phyloP scores from a whole-genome alignment of 306 rosid genomes.

The Herpetospermum pedunculosum region DNA sequence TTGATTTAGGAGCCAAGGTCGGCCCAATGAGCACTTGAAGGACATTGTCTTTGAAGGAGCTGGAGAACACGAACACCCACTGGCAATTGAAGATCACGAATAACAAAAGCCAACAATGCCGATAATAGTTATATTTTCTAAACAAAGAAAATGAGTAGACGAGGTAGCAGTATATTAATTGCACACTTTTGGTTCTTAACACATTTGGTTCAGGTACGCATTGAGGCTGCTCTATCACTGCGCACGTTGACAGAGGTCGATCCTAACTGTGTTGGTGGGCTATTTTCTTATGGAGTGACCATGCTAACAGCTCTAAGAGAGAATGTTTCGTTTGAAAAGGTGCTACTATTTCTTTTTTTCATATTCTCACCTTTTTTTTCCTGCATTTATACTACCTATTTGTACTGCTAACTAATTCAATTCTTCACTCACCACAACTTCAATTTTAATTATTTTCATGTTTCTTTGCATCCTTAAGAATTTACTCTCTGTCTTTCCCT shows the following conservation, averaged over 20 bases:
- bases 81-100: no score
- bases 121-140: no score
- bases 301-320: slow-evolving; percentile 81
- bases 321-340: slow-evolving; percentile 87
- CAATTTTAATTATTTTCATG: background rate
- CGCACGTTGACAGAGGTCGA: slow-evolving; percentile 90
- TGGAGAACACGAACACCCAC: no score
- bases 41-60: no score
- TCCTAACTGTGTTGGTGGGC: slow-evolving; percentile 96
- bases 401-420: background rate
- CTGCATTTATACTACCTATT: background rate
- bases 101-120: no score
- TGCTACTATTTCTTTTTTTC: slow-evolving; percentile 17
- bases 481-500: background rate
- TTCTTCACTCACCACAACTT: background rate
- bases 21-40: no score
- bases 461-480: background rate
- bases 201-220: slow-evolving; percentile 52
- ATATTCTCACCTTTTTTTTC: background rate
- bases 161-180: no score
- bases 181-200: background rate
- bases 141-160: no score
- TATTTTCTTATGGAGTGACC: slow-evolving; percentile 86
- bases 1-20: no score
- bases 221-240: slow-evolving; percentile 85